These are phyloP conservation scores for Colletotrichum eleusines DNA, from an alignment of 2,329 filamentous ascomycete genomes.

Conservation along the genomic window DNA sequence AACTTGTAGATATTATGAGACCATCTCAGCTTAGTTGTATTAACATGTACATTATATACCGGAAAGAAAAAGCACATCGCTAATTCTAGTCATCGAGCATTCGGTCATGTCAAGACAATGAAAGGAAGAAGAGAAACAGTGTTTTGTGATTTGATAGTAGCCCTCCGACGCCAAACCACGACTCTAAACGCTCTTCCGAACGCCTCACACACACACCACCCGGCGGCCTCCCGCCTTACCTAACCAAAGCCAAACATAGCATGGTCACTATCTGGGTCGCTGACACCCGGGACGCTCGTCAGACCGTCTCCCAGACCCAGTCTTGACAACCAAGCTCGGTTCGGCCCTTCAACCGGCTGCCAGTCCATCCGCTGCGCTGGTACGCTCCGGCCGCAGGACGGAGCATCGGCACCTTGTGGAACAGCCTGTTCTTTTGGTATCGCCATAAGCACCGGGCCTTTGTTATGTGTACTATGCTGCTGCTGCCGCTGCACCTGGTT, in stretches of 20 bases:
- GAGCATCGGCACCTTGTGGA: not conserved
- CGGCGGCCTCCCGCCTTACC: too few relatives aligned
- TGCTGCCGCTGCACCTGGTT: not conserved
- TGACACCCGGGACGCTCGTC: too few relatives aligned
- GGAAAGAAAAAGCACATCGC: not conserved
- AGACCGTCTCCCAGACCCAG: rapidly evolving
- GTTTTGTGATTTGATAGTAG: not conserved
- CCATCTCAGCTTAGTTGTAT: not conserved
- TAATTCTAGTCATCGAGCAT: not conserved
- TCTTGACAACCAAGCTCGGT: not conserved
- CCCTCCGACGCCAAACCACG: too few relatives aligned
- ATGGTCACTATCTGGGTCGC: not conserved
- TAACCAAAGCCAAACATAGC: not conserved
- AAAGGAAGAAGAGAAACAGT: not conserved
- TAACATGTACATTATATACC: not conserved
- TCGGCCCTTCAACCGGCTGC: not conserved
- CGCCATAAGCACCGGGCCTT: not conserved
- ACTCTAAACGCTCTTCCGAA: too few relatives aligned
- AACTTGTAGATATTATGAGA: not conserved
- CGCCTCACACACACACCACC: too few relatives aligned
- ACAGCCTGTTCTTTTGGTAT: not conserved
- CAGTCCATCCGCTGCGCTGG: not conserved
- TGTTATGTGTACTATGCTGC: not conserved
- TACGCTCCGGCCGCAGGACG: not conserved
- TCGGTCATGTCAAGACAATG: not conserved